These are phyloP conservation scores for Diaporthe sp. DNA, from an alignment of 2,329 filamentous ascomycete species.

Conservation along the genomic window DNA sequence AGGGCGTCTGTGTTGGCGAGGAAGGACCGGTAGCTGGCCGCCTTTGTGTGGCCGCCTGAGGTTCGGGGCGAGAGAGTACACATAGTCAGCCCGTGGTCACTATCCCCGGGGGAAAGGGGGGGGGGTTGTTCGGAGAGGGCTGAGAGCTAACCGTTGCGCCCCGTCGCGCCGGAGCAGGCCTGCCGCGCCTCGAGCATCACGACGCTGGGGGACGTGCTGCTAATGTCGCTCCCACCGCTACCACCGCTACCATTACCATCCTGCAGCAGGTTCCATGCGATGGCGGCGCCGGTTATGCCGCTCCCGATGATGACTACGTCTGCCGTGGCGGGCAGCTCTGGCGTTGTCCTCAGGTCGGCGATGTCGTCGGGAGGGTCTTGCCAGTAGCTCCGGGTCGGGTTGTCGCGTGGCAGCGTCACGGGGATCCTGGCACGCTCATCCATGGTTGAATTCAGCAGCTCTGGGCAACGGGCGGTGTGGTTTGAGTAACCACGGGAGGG, in stretches of 20 bases:
- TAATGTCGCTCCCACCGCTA: background rate
- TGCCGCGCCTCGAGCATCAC: constrained; percentile 76
- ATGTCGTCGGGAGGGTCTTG: constrained; percentile 65
- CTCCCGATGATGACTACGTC: constrained; percentile 75
- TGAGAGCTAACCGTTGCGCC: constrained; percentile 61
- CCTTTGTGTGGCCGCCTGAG: constrained; percentile 58
- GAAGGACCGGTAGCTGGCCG: constrained; percentile 64
- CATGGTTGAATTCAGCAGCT: constrained; percentile 45
- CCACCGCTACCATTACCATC: constrained; percentile 1
- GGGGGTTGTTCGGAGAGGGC: background rate
- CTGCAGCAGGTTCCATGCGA: constrained; percentile 67
- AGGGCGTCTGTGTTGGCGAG: constrained; percentile 57
- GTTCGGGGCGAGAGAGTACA: background rate
- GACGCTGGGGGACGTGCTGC: constrained; percentile 54
- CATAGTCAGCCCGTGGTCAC: background rate
- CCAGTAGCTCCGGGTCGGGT: constrained; percentile 73
- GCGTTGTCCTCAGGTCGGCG: constrained; percentile 63
- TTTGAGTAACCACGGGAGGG: no score
- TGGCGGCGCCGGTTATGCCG: constrained; percentile 74
- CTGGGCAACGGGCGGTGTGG: background rate
- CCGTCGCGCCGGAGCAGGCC: constrained; percentile 76
- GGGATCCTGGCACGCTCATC: constrained; percentile 54
- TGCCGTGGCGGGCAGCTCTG: constrained; percentile 63
- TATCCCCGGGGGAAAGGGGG: background rate
- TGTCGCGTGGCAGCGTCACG: constrained; percentile 62